Conservation (phyloP, 176 grass and related monocot genomes). For the Tillandsia leiboldiana region DNA sequence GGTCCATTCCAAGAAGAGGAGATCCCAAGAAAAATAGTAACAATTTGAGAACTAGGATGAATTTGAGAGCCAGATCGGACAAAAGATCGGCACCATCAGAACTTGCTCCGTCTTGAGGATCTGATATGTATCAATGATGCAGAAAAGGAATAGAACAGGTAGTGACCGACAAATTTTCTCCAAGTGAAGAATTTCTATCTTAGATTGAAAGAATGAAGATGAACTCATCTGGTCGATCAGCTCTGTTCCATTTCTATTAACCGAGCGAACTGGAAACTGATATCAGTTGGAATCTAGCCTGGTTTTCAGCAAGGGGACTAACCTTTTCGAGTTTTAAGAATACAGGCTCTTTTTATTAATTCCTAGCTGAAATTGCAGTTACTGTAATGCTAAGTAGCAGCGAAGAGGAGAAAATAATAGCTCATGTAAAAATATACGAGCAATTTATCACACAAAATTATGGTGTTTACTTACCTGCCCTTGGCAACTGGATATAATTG, state of each 20-base stretch:
- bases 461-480: too few relatives aligned
- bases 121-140: not conserved
- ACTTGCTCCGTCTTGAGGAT: constrained; percentile 8
- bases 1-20: constrained; percentile 52
- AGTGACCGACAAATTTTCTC: not conserved
- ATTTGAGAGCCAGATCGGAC: constrained; percentile 41
- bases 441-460: too few relatives aligned
- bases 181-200: not conserved
- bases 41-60: constrained; percentile 3
- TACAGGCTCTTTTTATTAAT: not conserved
- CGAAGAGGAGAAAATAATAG: too few relatives aligned
- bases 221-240: not conserved
- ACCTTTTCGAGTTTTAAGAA: not conserved
- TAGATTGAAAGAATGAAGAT: not conserved
- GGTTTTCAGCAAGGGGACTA: not conserved
- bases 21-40: constrained; percentile 16
- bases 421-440: too few relatives aligned
- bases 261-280: not conserved
- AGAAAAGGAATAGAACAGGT: not conserved
- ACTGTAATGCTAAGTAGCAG: too few relatives aligned
- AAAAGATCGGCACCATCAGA: constrained; percentile 35
- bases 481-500: too few relatives aligned
- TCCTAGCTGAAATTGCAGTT: too few relatives aligned
- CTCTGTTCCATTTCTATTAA: not conserved
- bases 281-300: not conserved